Base-by-base conservation (phyloP, 129 eudicot species). In the Flaveria robusta region DNA sequence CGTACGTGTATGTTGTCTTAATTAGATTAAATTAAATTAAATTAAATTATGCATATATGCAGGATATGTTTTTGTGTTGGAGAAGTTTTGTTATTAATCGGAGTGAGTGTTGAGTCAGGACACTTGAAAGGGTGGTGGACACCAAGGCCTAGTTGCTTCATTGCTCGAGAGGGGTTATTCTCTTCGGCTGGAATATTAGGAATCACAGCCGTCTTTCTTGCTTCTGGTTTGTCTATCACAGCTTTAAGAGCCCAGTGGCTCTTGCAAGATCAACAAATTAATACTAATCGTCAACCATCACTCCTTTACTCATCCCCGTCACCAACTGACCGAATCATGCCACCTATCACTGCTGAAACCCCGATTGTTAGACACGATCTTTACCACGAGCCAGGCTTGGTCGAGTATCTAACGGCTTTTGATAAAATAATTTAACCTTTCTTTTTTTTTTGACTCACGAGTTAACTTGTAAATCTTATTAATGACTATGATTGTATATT, bases 141-240 rank as follows among this genome's bases (percentile, higher is more conserved):
- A 3, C 88, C 90, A 2, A 90, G 86, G 56, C 43, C 86, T 0
- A 81, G 60, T 26, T 93, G 98, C 68, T 86, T 88, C 24, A 59
- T 85, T 16, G 68, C 86, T 23, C 79, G 75, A 29, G 88, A 84
- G 72, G 98, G 98, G 7, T 66, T 93, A 66, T 91, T 91, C 85
- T 69, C 89, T n/a, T 80, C 97, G 0, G 97, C 96, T 4, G 98
- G 98, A n/a, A 93, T 93, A 10, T 81, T 91, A 13, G 92, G 93
- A 2, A 80, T 93, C 2, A 54, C 81, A n/a, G 85, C 98, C 2
- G 96, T 89, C 13, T 85, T 88, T 45, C 85, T 91, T 8, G 96
- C 98, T 43, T 83, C 90, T 0, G 96, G 97, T 7, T 69, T 93
- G 47, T 88, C 92, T 49, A 77, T 88, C 15, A 88, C 96, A 3